These are phyloP conservation scores for Hymenoscyphus fraxineus DNA, from an alignment of 2,329 filamentous ascomycete genomes.

Conservation along the genomic window DNA sequence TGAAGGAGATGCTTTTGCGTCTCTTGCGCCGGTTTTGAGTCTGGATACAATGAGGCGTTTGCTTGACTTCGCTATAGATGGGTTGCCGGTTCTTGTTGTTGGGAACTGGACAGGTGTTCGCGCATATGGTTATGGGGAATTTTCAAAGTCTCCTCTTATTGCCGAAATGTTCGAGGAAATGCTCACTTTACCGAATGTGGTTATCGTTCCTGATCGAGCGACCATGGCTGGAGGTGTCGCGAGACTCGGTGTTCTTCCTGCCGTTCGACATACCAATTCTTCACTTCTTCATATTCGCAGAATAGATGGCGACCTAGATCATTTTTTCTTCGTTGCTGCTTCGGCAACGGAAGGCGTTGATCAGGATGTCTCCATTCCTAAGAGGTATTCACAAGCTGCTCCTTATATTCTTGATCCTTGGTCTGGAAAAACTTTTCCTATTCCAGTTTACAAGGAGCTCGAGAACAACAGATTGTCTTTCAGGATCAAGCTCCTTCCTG, in stretches of 20 bases:
- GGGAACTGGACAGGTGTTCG: not conserved
- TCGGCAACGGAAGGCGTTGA: conserved; percentile 6
- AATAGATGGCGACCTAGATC: conserved; percentile 4
- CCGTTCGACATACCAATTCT: conserved; percentile 2
- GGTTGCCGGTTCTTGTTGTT: conserved; percentile 1
- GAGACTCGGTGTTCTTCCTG: not conserved
- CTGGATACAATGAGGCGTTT: not conserved
- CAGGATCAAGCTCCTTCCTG: not conserved
- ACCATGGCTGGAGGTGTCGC: conserved; percentile 3
- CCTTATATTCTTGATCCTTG: conserved; percentile 8
- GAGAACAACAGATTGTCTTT: not conserved
- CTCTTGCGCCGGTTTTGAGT: not conserved
- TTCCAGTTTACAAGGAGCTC: not conserved
- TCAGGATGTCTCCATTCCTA: not conserved
- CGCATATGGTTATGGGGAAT: conserved; percentile 7
- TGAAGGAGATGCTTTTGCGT: conserved; percentile 7
- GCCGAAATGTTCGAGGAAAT: conserved; percentile 3
- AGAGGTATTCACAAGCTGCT: not conserved
- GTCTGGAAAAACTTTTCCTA: not conserved
- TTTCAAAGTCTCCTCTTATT: not conserved
- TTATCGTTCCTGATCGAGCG: conserved; percentile 5
- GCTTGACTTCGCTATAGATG: not conserved
- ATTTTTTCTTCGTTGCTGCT: conserved; percentile 1
- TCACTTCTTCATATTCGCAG: conserved; percentile 6
- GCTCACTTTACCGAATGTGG: conserved; percentile 2